Evolutionary conservation across 2,329 filamentous ascomycete species (phyloP).

Genomic region (Cladorrhinum sp.): DNA sequence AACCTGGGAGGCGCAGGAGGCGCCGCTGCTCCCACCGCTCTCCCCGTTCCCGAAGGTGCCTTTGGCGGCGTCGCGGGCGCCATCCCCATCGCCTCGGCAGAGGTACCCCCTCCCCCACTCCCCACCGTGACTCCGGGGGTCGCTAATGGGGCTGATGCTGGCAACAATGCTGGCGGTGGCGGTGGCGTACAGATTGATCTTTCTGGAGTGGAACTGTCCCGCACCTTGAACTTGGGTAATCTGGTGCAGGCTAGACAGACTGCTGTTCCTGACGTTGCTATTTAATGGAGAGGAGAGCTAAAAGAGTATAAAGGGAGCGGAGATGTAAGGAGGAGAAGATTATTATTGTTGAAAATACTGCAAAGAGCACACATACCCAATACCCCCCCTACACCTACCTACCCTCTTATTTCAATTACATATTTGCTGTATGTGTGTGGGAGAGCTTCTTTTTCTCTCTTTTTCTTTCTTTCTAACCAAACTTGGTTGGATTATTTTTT

Average conservation of each 20-base stretch:
- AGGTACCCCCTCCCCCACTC: slow-evolving; percentile 21
- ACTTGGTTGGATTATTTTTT: background rate
- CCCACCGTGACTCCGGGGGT: slow-evolving; percentile 25
- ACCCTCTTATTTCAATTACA: background rate
- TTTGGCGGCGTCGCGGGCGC: slow-evolving; percentile 24
- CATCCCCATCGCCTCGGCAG: slow-evolving; percentile 31
- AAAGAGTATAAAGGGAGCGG: background rate
- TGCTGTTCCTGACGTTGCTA: background rate
- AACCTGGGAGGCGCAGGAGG: slow-evolving; percentile 11
- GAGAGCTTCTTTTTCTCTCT: background rate
- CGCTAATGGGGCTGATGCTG: slow-evolving; percentile 25
- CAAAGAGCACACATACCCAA: background rate
- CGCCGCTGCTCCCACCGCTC: slow-evolving; percentile 8
- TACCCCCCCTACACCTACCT: background rate
- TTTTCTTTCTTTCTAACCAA: background rate
- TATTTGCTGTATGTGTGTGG: background rate
- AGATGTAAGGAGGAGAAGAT: no score
- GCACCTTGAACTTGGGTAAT: slow-evolving; percentile 44
- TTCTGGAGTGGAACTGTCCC: slow-evolving; percentile 41
- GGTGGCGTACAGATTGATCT: slow-evolving; percentile 36
- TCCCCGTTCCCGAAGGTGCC: slow-evolving; percentile 16
- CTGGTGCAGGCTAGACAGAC: slow-evolving; percentile 31
- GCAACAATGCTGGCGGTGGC: background rate
- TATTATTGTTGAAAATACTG: no score
- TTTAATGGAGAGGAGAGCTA: background rate